Conservation (phyloP, 1,139 yeast species). For the Protomyces macrosporus region DNA sequence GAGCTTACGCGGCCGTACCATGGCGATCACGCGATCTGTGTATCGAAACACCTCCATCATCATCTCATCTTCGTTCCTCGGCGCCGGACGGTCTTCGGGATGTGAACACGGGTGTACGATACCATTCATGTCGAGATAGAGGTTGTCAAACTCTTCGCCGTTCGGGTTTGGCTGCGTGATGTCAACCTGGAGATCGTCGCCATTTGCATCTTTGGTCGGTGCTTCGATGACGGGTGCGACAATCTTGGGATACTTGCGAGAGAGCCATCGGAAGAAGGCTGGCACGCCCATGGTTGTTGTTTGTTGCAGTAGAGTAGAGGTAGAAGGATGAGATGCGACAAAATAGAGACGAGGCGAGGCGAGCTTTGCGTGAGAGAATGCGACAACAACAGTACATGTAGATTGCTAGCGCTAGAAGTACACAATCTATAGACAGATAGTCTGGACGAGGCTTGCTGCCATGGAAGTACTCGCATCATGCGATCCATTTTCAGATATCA, state of each 20-base stretch:
- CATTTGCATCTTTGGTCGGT: conserved; percentile 52
- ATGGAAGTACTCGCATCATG: not conserved
- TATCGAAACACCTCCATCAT: conserved; percentile 81
- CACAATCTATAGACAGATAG: no score
- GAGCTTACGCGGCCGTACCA: conserved; percentile 92
- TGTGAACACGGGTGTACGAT: conserved; percentile 97
- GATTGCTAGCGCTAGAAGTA: no score
- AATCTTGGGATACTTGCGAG: conserved; percentile 87
- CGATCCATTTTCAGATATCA: not conserved
- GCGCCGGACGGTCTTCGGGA: conserved; percentile 91
- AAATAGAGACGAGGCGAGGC: no score
- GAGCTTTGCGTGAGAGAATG: no score
- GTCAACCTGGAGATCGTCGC: conserved; percentile 57
- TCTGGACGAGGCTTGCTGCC: not conserved
- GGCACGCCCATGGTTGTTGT: conserved; percentile 44
- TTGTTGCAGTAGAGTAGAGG: no score
- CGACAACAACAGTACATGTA: no score
- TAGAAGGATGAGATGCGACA: no score
- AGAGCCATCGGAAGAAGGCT: conserved; percentile 94
- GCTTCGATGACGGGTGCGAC: conserved; percentile 86
- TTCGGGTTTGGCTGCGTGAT: conserved; percentile 82
- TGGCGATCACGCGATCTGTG: conserved; percentile 79
- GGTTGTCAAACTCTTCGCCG: conserved; percentile 79
- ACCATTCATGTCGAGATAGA: conserved; percentile 88
- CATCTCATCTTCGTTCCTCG: conserved; percentile 93